Conservation (phyloP, 208 protist genomes). For the Blastocrithidia nonstop region DNA sequence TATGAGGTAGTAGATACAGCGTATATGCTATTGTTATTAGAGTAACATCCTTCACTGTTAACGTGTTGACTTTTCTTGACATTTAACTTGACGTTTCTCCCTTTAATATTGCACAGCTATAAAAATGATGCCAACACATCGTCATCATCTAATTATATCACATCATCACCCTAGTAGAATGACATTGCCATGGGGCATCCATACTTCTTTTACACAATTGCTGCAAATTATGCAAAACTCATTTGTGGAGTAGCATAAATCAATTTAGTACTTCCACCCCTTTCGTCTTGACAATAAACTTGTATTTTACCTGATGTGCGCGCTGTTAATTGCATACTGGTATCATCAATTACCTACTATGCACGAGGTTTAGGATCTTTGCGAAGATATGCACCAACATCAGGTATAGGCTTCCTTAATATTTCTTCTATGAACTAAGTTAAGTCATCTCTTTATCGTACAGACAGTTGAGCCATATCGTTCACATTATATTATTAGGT, state of each 20-base stretch:
- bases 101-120: conserved; percentile 22
- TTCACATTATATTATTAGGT: conserved; percentile 7
- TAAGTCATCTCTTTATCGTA: conserved; percentile 44
- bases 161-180: conserved; percentile 69
- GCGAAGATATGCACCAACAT: conserved; percentile 20
- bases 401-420: conserved; percentile 25
- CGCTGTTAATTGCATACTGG: conserved; percentile 12
- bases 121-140: conserved; percentile 77
- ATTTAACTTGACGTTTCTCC: conserved; percentile 62
- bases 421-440: conserved; percentile 65
- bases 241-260: conserved; percentile 46
- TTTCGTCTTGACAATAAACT: conserved; percentile 63
- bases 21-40: too few relatives aligned
- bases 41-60: too few relatives aligned
- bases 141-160: conserved; percentile 73
- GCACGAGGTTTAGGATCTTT: conserved; percentile 11
- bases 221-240: conserved; percentile 50
- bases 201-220: conserved; percentile 70
- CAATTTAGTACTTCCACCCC: conserved; percentile 33
- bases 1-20: too few relatives aligned
- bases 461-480: conserved; percentile 33
- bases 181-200: conserved; percentile 41
- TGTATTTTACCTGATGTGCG: conserved; percentile 45
- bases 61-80: conserved; percentile 20
- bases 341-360: conserved; percentile 20